These are phyloP conservation scores for Panicum miliaceum DNA, from an alignment of 176 grass and related monocot genomes.

Conservation along the genomic window DNA sequence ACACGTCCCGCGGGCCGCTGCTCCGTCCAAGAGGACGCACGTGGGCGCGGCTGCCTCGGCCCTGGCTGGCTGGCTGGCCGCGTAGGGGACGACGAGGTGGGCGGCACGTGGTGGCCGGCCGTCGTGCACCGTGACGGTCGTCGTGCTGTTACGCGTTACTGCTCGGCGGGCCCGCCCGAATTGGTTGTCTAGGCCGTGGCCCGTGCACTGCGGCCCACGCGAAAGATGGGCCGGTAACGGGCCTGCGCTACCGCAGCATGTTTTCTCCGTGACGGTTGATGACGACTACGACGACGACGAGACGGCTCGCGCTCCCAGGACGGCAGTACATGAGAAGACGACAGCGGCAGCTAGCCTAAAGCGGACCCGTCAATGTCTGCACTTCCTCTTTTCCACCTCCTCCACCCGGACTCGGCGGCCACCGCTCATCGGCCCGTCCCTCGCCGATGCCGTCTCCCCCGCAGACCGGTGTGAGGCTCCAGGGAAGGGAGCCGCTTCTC, in stretches of 20 bases:
- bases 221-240: not conserved
- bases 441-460: not conserved
- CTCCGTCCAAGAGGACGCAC: conserved; percentile 9
- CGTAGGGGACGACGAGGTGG: conserved; percentile 11
- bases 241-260: not conserved
- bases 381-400: conserved; percentile 37
- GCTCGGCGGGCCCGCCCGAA: not conserved
- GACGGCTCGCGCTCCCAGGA: conserved; percentile 10
- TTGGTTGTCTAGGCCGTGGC: not conserved
- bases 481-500: not conserved
- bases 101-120: conserved; percentile 31
- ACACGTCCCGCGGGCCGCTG: not conserved
- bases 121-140: conserved; percentile 12
- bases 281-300: not conserved
- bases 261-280: not conserved
- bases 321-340: not conserved
- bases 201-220: not conserved
- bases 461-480: not conserved
- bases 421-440: conserved; percentile 26
- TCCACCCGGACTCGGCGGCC: conserved; percentile 26
- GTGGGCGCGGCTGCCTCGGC: conserved; percentile 34
- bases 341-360: not conserved
- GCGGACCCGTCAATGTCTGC: conserved; percentile 41
- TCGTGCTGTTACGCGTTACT: not conserved
- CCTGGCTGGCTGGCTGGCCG: not conserved